phyloP scores from a whole-genome alignment of 2,329 filamentous ascomycete genomes.

The Thermomyces lanuginosus region DNA sequence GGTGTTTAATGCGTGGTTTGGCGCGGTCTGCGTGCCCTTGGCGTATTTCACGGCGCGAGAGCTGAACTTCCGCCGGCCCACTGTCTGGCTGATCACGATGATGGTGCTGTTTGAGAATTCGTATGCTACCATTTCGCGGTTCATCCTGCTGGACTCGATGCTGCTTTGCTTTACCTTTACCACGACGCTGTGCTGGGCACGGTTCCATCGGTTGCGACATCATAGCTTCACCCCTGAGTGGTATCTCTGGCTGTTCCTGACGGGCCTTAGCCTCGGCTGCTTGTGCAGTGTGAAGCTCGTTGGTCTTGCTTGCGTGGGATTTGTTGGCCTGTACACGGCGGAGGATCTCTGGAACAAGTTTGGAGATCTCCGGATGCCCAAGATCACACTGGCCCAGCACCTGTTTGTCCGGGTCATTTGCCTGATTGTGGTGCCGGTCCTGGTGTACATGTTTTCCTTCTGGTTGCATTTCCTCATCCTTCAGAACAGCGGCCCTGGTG shows the following conservation, averaged over 20 bases:
- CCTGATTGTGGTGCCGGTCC: conserved; percentile 71
- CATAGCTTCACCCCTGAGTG: conserved; percentile 80
- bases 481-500: conserved; percentile 82
- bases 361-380: conserved; percentile 79
- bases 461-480: conserved; percentile 87
- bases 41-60: conserved; percentile 92
- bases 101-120: conserved; percentile 99
- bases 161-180: conserved; percentile 96
- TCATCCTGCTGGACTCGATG: conserved; percentile 98
- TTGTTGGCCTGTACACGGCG: conserved; percentile 87
- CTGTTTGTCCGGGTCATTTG: conserved; percentile 65
- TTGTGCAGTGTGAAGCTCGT: conserved; percentile 99
- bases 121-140: conserved; percentile 95
- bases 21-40: conserved; percentile 77
- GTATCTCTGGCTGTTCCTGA: conserved; percentile 89
- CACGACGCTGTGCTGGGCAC: conserved; percentile 91
- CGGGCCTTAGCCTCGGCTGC: conserved; percentile 87
- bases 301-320: conserved; percentile 82
- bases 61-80: conserved; percentile 66
- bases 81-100: conserved; percentile 86
- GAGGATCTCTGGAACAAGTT: conserved; percentile 99
- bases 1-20: conserved; percentile 89
- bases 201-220: conserved; percentile 78
- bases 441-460: conserved; percentile 93
- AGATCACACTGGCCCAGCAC: conserved; percentile 59